phyloP scores from a whole-genome alignment of 257 asterid species.

The Ilex aquifolium region DNA sequence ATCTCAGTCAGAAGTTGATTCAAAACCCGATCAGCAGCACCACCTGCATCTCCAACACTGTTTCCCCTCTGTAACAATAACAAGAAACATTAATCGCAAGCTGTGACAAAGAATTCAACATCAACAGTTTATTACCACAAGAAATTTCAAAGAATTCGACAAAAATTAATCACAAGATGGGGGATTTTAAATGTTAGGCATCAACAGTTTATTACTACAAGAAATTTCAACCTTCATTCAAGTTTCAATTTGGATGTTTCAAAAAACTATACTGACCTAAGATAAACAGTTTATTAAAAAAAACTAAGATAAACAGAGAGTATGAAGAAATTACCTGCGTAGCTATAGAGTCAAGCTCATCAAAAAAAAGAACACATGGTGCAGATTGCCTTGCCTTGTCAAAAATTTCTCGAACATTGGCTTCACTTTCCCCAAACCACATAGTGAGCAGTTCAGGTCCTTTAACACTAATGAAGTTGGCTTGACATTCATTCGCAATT shows the following conservation, averaged over 20 bases:
- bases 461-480: constrained; percentile 56
- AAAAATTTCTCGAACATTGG: constrained; percentile 56
- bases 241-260: no score
- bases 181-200: neutral
- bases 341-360: constrained; percentile 68
- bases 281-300: no score
- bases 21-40: constrained; percentile 60
- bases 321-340: constrained; percentile 40
- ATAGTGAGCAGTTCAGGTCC: constrained; percentile 65
- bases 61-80: constrained; percentile 49
- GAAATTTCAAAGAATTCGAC: no score
- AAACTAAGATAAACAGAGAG: no score
- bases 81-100: neutral
- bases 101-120: neutral
- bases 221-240: no score
- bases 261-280: no score
- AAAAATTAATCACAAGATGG: no score
- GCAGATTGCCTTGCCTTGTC: constrained; percentile 73
- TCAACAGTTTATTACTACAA: neutral
- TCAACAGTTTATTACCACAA: neutral
- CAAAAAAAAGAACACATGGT: constrained; percentile 71
- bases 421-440: constrained; percentile 78
- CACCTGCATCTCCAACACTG: constrained; percentile 59
- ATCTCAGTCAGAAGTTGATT: constrained; percentile 57
- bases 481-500: constrained; percentile 63